Evolutionary conservation across 139 green algal genomes (phyloP), one percentile per base, ranked within the genome.

Genomic region (Zygnema cylindricum): DNA sequence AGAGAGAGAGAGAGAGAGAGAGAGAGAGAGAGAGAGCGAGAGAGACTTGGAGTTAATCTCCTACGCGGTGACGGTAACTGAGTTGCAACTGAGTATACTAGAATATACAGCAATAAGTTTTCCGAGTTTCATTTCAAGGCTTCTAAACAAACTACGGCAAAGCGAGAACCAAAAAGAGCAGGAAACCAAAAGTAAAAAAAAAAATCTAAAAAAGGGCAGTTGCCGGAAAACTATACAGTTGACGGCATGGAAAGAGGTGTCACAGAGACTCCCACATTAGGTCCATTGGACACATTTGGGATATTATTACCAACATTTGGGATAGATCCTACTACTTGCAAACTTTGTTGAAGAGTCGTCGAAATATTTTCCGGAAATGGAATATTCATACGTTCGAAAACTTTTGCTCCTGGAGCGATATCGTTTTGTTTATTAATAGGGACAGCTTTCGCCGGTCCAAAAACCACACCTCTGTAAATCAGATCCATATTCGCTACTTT

Each of bases 381-480:
- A 63, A 63, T 63, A 63, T 63, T 63, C 16, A 63, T 25, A 25
- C 49, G 7, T 16, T 79, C 40, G 11, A 79, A 43, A 79, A 25
- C 3, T 49, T 79, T 79, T 25, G 41, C 71, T 43, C 40, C 38
- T 16, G 71, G 71, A 16, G 71, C 71, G 41, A 79, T 16, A 79
- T 79, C 71, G 41, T 79, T 79, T 11, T 11, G 7, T 49, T 43
- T 43, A 79, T 43, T 79, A 7, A 79, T 11, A 3, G 11, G 7
- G 11, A 83, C 73, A 22, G 82, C 69, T 1, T 71, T 43, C 23
- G 63, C 82, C 16, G 82, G 82, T 54, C 42, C 69, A 30, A 88
- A 88, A 69, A 88, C 82, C 2, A 88, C 69, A 25, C 82, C 82
- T 38, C 82, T 22, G 33, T 87, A 40, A 86, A 88, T 55, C 40